Conservation (phyloP, 352 stramenopile genomes). For the Pythium aphanidermatum region DNA sequence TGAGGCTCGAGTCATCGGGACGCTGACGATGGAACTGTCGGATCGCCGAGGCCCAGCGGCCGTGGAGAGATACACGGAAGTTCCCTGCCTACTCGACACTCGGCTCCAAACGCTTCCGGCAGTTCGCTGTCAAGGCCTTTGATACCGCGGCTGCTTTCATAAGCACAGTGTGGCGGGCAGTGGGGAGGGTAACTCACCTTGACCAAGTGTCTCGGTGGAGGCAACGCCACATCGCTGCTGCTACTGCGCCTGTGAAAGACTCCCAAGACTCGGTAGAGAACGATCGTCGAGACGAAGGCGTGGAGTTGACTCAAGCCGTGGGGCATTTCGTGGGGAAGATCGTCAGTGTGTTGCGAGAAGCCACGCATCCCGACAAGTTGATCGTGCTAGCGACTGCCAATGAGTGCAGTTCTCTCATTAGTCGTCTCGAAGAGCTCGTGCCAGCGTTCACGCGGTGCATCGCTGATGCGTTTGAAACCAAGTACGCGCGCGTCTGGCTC, state of each 20-base stretch:
- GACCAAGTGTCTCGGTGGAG: too few relatives aligned
- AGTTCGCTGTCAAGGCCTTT: too few relatives aligned
- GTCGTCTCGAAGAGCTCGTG: constrained; percentile 8
- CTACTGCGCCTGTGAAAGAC: not conserved
- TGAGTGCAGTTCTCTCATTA: constrained; percentile 8
- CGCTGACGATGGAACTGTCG: constrained; percentile 2
- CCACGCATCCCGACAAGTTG: constrained; percentile 16
- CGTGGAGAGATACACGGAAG: too few relatives aligned
- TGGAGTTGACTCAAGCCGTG: constrained; percentile 1
- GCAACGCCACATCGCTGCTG: too few relatives aligned
- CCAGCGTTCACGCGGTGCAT: constrained; percentile 10
- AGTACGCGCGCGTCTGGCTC: constrained; percentile 13
- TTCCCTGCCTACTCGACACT: constrained; percentile 19
- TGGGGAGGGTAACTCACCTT: too few relatives aligned
- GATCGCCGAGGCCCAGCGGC: not conserved
- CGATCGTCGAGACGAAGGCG: not conserved
- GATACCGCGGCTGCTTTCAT: constrained; percentile 18
- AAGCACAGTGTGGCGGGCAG: constrained; percentile 12
- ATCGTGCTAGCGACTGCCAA: not conserved
- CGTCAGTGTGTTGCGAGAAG: constrained; percentile 8
- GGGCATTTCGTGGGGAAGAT: constrained; percentile 5
- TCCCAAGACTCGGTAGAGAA: constrained; percentile 8
- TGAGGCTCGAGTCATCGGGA: constrained; percentile 4
- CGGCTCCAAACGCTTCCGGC: constrained; percentile 4
- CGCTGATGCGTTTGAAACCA: constrained; percentile 7